phyloP scores from a whole-genome alignment of 2,329 filamentous ascomycete genomes.

The Alternaria brassicae region DNA sequence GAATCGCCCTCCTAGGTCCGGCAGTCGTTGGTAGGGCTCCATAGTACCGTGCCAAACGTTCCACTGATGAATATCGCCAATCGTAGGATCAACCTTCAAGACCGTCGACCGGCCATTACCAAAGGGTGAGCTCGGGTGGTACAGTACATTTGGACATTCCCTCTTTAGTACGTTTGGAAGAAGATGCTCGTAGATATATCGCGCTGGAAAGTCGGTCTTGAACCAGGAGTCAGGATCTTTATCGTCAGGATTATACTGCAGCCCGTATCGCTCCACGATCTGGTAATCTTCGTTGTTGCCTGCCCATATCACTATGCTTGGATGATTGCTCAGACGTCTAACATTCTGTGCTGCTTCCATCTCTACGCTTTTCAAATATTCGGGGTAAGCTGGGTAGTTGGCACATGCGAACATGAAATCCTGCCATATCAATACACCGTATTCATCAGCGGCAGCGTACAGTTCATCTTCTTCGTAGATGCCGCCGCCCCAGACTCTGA shows the following conservation, averaged over 20 bases:
- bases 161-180: slow-evolving; percentile 74
- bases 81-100: slow-evolving; percentile 64
- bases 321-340: slow-evolving; percentile 79
- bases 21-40: slow-evolving; percentile 83
- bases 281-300: slow-evolving; percentile 97
- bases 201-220: slow-evolving; percentile 83
- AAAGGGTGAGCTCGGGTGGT: slow-evolving; percentile 85
- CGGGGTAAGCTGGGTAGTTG: slow-evolving; percentile 65
- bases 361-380: slow-evolving; percentile 58
- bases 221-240: slow-evolving; percentile 84
- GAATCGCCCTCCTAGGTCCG: slow-evolving; percentile 85
- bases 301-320: slow-evolving; percentile 84
- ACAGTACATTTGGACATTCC: slow-evolving; percentile 70
- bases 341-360: slow-evolving; percentile 70
- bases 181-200: slow-evolving; percentile 87
- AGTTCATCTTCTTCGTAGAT: slow-evolving; percentile 78
- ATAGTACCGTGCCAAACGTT: slow-evolving; percentile 96
- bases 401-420: slow-evolving; percentile 82
- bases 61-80: slow-evolving; percentile 94
- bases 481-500: slow-evolving; percentile 80
- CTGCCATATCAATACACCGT: slow-evolving; percentile 83
- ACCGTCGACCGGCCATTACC: slow-evolving; percentile 72
- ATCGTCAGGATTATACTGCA: slow-evolving; percentile 80
- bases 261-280: slow-evolving; percentile 72
- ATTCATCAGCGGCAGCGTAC: slow-evolving; percentile 77